Conservation (phyloP, 345 rosid species). For the Moringa oleifera region DNA sequence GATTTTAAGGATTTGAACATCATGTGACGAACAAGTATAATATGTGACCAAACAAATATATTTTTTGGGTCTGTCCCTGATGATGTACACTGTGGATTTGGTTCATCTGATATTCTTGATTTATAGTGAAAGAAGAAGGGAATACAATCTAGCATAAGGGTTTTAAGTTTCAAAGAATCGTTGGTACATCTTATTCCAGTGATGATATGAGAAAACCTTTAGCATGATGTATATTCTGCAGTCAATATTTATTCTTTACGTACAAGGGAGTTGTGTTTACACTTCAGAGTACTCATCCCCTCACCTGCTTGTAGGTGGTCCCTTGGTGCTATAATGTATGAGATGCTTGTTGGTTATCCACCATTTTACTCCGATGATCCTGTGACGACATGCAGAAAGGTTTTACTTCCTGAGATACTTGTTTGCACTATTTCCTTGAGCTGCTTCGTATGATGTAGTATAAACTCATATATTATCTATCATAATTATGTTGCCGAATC, state of each 20-base stretch:
- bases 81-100: no score
- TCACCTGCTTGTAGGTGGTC: conserved; percentile 65
- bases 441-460: neutral
- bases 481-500: conserved; percentile 1
- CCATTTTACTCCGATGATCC: conserved; percentile 88
- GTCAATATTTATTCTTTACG: no score
- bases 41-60: no score
- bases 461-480: neutral
- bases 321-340: conserved; percentile 89
- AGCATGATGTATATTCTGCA: neutral
- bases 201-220: neutral
- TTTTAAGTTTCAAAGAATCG: no score
- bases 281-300: conserved; percentile 6
- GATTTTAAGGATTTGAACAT: no score
- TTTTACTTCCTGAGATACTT: conserved; percentile 19
- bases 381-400: conserved; percentile 92
- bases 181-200: neutral
- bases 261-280: neutral
- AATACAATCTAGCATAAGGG: no score
- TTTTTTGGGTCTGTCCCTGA: no score
- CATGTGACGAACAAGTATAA: no score
- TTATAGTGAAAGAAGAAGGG: no score
- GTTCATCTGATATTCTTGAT: no score
- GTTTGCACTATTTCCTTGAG: conserved; percentile 2
- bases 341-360: conserved; percentile 86